Evolutionary conservation across 129 eudicot species (phyloP).

Genomic region (Lonicera japonica): DNA sequence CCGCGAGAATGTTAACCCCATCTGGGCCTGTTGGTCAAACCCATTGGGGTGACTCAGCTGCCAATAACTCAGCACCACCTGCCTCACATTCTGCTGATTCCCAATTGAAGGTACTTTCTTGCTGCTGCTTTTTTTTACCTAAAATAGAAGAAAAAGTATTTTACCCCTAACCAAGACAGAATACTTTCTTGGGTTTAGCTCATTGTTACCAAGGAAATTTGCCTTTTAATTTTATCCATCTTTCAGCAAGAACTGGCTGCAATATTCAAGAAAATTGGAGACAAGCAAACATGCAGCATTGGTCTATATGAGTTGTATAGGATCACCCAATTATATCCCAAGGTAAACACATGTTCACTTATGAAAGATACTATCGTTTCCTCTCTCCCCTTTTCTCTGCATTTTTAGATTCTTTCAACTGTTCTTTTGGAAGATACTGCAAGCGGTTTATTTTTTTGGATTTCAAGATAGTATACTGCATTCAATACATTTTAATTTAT

Average conservation of each 20-base stretch:
- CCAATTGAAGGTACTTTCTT: conserved; percentile 65
- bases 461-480: neutral
- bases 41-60: conserved; percentile 89
- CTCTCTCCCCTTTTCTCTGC: too few species aligned
- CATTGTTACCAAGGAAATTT: neutral
- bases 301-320: conserved; percentile 88
- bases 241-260: conserved; percentile 96
- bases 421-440: neutral
- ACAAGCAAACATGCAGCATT: conserved; percentile 93
- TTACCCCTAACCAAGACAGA: too few species aligned
- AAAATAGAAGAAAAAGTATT: too few species aligned
- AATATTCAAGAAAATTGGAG: conserved; percentile 93
- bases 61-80: conserved; percentile 71
- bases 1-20: conserved; percentile 95
- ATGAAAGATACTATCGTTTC: too few species aligned
- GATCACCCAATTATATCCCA: conserved; percentile 87
- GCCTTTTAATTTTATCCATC: conserved; percentile 10
- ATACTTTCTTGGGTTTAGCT: neutral
- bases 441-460: neutral
- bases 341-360: conserved; percentile 31
- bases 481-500: neutral
- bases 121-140: neutral
- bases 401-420: neutral
- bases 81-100: conserved; percentile 87
- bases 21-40: conserved; percentile 80